Percentiles rank a stretch among this genome's conserved stretches.
Conservation (phyloP, 768 basidiomycete genomes). For the Suillus subluteus region DNA sequence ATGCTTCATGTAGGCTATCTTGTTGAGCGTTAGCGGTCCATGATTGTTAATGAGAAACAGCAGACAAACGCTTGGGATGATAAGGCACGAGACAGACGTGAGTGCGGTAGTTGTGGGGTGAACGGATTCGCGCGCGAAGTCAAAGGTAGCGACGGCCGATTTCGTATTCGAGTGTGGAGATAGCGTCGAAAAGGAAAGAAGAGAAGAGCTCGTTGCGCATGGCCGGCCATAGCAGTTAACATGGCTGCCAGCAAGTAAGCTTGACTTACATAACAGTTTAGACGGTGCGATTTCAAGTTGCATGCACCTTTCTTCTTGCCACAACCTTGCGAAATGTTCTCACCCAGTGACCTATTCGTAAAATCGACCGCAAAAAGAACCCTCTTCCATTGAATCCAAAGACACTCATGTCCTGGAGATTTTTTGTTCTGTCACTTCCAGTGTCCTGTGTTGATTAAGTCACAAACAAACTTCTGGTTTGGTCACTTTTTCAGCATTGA, state of each 20-base stretch:
- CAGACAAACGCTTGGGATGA: conserved; percentile 14
- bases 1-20: conserved; percentile 27
- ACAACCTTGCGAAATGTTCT: conserved; percentile 5
- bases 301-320: conserved; percentile 2
- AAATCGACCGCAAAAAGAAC: background rate
- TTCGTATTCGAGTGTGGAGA: conserved; percentile 3
- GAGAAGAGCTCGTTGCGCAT: background rate
- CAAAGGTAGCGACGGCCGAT: background rate
- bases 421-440: background rate
- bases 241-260: conserved; percentile 3
- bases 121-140: background rate
- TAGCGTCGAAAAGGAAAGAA: background rate
- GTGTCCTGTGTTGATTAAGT: background rate
- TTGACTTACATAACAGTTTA: background rate
- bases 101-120: too few species aligned
- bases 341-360: background rate
- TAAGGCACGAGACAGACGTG: background rate
- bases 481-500: background rate
- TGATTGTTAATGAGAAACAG: background rate
- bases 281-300: background rate
- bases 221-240: background rate
- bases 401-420: background rate
- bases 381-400: background rate
- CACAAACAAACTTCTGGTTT: background rate
- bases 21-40: conserved; percentile 28